These are phyloP conservation scores for Suillus clintonianus DNA, from an alignment of 768 basidiomycete genomes.

Conservation along the genomic window DNA sequence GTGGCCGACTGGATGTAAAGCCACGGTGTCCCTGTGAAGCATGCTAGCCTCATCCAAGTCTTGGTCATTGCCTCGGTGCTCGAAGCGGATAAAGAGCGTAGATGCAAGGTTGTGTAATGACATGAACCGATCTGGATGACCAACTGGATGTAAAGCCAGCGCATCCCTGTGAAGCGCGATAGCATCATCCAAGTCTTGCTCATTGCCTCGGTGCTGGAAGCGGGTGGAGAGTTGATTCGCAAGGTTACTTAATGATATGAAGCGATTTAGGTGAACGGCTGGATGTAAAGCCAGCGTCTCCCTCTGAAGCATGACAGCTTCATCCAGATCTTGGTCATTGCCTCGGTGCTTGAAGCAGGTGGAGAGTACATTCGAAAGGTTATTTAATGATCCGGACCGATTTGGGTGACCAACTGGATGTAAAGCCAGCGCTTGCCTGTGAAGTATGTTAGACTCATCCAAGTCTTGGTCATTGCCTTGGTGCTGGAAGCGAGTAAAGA, in stretches of 20 bases:
- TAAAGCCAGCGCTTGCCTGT: neutral
- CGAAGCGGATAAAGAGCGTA: no score
- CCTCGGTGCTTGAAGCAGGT: no score
- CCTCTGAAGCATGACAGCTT: neutral
- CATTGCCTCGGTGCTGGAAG: no score
- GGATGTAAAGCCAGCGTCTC: neutral
- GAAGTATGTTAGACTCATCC: conserved; percentile 1
- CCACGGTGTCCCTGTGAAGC: neutral
- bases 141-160: no score
- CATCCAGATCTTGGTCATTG: no score
- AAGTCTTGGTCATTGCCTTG: neutral
- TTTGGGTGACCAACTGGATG: no score
- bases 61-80: no score
- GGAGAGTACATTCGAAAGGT: neutral
- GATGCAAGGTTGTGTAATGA: neutral
- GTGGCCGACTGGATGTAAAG: neutral
- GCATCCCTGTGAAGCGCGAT: neutral
- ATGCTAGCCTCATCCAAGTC: no score
- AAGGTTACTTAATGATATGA: neutral
- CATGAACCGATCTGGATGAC: no score
- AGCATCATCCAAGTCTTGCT: no score
- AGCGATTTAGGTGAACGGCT: neutral
- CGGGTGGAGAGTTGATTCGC: no score
- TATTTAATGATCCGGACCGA: no score
- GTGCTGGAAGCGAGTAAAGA: conserved; percentile 7